Conservation (phyloP, 352 stramenopile genomes). For the Phytopythium kandeliae region DNA sequence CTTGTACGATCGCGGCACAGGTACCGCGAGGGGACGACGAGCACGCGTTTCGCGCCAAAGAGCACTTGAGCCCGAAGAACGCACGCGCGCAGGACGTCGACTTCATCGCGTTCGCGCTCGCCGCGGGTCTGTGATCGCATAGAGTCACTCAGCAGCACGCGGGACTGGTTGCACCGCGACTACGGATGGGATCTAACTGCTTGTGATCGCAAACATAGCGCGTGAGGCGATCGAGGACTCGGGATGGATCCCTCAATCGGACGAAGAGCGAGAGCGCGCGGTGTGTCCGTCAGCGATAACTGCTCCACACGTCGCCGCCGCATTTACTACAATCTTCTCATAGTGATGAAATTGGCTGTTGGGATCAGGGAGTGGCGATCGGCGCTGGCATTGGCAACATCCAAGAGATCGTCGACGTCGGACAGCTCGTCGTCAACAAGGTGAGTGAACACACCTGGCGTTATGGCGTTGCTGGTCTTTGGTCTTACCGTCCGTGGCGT, state of each 20-base stretch:
- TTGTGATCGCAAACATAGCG: no score
- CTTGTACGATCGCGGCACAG: conserved; percentile 62
- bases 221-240: conserved; percentile 79
- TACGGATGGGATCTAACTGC: no score
- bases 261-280: conserved; percentile 62
- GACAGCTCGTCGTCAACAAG: conserved; percentile 54
- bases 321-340: no score
- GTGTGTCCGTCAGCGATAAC: no score
- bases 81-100: conserved; percentile 70
- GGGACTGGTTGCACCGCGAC: no score
- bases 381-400: conserved; percentile 85
- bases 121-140: conserved; percentile 42
- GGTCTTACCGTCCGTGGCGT: background rate
- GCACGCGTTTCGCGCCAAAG: conserved; percentile 51
- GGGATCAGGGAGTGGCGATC: conserved; percentile 83
- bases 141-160: no score
- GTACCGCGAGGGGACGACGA: conserved; percentile 58
- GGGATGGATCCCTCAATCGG: conserved; percentile 49
- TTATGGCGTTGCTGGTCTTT: no score
- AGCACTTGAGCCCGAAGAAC: conserved; percentile 68
- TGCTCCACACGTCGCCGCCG: no score
- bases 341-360: no score
- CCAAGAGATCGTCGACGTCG: conserved; percentile 79
- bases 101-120: conserved; percentile 83
- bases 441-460: conserved; percentile 13